A percentile compares a stretch with the other conserved stretches of the same genome.
These are phyloP conservation scores for Periconia sp. DNA, from an alignment of 2,329 filamentous ascomycete genomes.

Conservation along the genomic window DNA sequence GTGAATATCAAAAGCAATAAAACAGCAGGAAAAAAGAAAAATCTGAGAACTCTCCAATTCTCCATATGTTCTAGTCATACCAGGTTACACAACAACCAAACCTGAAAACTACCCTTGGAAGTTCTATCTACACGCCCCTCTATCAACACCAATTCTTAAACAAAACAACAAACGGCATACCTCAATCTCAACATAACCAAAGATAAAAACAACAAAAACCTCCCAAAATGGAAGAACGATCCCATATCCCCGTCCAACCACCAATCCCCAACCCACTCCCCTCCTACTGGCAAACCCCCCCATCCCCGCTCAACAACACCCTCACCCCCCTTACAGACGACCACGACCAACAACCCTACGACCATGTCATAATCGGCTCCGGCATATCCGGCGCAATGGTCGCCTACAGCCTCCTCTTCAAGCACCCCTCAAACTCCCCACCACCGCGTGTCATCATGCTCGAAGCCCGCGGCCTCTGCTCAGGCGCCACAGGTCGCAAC, in stretches of 20 bases:
- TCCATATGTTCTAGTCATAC: too few relatives aligned
- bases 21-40: too few relatives aligned
- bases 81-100: too few relatives aligned
- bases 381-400: slow-evolving; percentile 45
- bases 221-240: slow-evolving; percentile 30
- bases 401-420: slow-evolving; percentile 37
- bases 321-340: too few relatives aligned
- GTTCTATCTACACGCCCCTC: too few relatives aligned
- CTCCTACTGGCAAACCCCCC: slow-evolving; percentile 47
- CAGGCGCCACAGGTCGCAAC: slow-evolving; percentile 47
- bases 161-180: too few relatives aligned
- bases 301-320: slow-evolving; percentile 39
- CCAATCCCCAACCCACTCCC: slow-evolving; percentile 37
- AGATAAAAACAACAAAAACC: background rate
- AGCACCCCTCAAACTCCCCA: background rate
- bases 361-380: slow-evolving; percentile 43
- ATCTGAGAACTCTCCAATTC: too few relatives aligned
- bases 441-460: slow-evolving; percentile 38
- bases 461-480: slow-evolving; percentile 43
- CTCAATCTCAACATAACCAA: background rate
- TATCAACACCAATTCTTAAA: too few relatives aligned
- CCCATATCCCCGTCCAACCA: slow-evolving; percentile 30
- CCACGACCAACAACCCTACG: slow-evolving; percentile 19
- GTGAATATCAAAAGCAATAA: too few relatives aligned
- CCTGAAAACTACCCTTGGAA: too few relatives aligned